phyloP scores from a whole-genome alignment of 306 rosid species.

The Lablab purpureus region DNA sequence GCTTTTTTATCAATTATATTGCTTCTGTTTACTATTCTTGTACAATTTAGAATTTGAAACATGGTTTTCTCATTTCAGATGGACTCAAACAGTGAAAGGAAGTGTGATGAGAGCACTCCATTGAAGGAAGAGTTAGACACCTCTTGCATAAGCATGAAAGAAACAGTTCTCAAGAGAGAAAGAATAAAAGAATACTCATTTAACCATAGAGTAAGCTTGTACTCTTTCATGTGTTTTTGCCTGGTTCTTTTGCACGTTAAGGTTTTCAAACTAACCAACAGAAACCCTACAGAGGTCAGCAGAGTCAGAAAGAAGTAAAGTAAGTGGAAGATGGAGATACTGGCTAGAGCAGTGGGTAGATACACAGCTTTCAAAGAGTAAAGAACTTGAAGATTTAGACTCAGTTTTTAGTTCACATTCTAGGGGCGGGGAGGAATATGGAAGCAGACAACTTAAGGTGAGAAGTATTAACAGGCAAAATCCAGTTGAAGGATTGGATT shows the following conservation, averaged over 20 bases:
- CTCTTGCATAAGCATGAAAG: conserved; percentile 66
- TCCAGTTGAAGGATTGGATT: conserved; percentile 55
- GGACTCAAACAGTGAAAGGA: conserved; percentile 71
- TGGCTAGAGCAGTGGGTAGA: conserved; percentile 99
- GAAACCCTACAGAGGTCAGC: conserved; percentile 71
- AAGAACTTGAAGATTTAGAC: conserved; percentile 91
- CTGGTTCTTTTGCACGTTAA: neutral
- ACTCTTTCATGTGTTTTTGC: neutral
- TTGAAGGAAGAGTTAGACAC: conserved; percentile 76
- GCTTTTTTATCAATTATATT: conserved; percentile 17
- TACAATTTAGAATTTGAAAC: neutral
- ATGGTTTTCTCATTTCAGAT: conserved; percentile 55
- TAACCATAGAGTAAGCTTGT: conserved; percentile 70
- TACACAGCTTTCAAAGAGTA: conserved; percentile 86
- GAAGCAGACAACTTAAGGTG: conserved; percentile 52
- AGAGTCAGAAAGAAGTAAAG: conserved; percentile 79
- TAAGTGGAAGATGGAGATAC: conserved; percentile 90
- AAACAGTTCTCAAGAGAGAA: conserved; percentile 71
- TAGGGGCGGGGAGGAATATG: conserved; percentile 52
- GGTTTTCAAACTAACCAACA: conserved; percentile 33
- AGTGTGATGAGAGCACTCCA: conserved; percentile 76
- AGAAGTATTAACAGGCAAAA: conserved; percentile 50
- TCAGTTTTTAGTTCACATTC: conserved; percentile 57
- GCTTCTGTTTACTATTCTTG: neutral
- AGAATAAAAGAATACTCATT: conserved; percentile 73